Evolutionary conservation across 1,284 basidiomycete species (phyloP).

Genomic region (Taiwanofungus camphoratus): DNA sequence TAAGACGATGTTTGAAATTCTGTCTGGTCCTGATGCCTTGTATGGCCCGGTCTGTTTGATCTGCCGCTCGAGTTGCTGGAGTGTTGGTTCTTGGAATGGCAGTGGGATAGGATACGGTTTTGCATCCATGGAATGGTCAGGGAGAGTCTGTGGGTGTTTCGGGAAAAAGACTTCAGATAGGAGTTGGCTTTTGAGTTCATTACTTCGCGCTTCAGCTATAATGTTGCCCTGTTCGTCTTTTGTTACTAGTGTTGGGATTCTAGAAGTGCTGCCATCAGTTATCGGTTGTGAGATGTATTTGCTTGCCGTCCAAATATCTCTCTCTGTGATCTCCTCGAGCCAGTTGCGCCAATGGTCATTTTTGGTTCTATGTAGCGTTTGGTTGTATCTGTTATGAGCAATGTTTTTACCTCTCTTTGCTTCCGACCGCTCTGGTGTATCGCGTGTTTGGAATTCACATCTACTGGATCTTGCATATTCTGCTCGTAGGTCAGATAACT

Average conservation of each 20-base stretch:
- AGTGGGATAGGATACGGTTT: conserved; percentile 17
- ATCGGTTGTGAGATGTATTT: conserved; percentile 22
- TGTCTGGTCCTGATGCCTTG: conserved; percentile 34
- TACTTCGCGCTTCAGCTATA: conserved; percentile 9
- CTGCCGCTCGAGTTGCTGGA: conserved; percentile 17
- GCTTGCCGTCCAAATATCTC: conserved; percentile 30
- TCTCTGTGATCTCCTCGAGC: conserved; percentile 23
- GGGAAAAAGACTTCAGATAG: conserved; percentile 31
- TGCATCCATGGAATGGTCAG: conserved; percentile 14
- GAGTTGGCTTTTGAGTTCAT: conserved; percentile 24
- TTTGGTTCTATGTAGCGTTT: conserved; percentile 27
- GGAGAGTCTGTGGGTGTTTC: conserved; percentile 1
- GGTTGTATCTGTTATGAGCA: conserved; percentile 23
- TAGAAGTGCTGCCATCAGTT: conserved; percentile 26
- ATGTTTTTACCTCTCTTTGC: conserved; percentile 19
- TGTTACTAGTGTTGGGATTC: conserved; percentile 27
- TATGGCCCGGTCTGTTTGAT: conserved; percentile 18
- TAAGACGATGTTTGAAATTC: conserved; percentile 33
- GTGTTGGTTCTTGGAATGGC: conserved; percentile 15
- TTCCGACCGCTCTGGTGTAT: conserved; percentile 22
- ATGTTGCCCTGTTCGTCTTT: conserved; percentile 1
- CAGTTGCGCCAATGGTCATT: conserved; percentile 31
- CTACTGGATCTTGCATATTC: conserved; percentile 12
- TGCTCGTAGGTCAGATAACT: too few relatives aligned
- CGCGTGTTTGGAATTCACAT: conserved; percentile 28